Evolutionary conservation across 2,329 filamentous ascomycete genomes (phyloP).

Genomic region (Colletotrichum sp.): DNA sequence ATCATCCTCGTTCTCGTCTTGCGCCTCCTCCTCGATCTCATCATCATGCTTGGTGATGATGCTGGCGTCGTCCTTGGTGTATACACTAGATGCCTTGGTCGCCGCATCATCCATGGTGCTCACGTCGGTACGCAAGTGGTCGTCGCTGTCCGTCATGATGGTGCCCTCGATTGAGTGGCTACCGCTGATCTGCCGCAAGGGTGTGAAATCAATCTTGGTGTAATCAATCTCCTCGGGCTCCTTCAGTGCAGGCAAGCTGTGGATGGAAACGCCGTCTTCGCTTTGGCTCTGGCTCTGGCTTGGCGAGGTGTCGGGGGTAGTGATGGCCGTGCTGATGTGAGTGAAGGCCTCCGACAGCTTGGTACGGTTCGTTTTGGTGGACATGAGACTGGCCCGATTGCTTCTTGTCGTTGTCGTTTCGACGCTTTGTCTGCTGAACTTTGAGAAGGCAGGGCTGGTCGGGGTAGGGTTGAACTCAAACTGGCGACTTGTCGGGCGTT

Average conservation of each 20-base stretch:
- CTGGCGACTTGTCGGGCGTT: constrained; percentile 75
- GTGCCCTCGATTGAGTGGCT: constrained; percentile 38
- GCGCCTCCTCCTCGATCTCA: constrained; percentile 15
- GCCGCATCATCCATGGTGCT: constrained; percentile 29
- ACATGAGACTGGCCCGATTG: constrained; percentile 78
- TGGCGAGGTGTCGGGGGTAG: constrained; percentile 55
- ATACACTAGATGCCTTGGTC: constrained; percentile 30
- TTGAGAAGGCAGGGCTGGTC: constrained; percentile 71
- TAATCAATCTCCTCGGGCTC: constrained; percentile 64
- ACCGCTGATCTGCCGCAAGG: constrained; percentile 51
- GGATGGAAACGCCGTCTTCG: constrained; percentile 54
- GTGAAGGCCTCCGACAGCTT: constrained; percentile 74
- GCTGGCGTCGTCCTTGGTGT: constrained; percentile 23
- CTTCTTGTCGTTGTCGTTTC: constrained; percentile 67
- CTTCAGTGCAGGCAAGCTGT: constrained; percentile 41
- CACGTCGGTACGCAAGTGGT: constrained; percentile 22
- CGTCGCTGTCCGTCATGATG: constrained; percentile 19
- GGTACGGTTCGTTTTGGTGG: constrained; percentile 70
- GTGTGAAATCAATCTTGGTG: constrained; percentile 60
- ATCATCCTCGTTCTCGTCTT: constrained; percentile 35
- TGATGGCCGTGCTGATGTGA: constrained; percentile 62
- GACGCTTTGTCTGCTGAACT: constrained; percentile 68
- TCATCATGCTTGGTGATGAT: background rate
- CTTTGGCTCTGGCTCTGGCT: constrained; percentile 60
- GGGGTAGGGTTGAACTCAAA: constrained; percentile 84